Evolutionary conservation across 2,329 filamentous ascomycete genomes (phyloP), one percentile per base, ranked within the genome.

Genomic region (Pyrenochaeta sp.): DNA sequence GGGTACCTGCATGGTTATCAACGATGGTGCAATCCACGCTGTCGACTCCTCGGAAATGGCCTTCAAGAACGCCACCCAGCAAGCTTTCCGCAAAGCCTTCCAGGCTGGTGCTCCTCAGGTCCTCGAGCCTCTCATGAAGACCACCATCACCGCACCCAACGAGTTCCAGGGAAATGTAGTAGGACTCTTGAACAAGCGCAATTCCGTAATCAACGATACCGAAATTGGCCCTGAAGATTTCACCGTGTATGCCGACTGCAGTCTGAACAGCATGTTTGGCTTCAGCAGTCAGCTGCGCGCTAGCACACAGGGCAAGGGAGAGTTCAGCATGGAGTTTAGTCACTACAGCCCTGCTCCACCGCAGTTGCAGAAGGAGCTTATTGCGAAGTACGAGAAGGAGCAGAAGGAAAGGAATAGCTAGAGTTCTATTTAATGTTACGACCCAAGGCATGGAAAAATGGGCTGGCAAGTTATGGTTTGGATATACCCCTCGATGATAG

Each of bases 291-390:
- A 96, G 74, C 76, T 99, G 58, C 84, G 94, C 61, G 94, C 94
- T 10, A 89, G 92, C 15, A 97, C 92, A 2, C 94, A 99, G 77
- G 94, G 94, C 51, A 99, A 99, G 81, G 94, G 94, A 64, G 94
- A 99, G 77, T 99, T 96, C 69, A 88, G 83, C 64, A 97, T 99
- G 94, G 94, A 99, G 76, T 99, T 99, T 67, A 94, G 89, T 73
- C 94, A 97, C 77, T 99, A 99, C 66, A 85, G 89, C 38, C 81
- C 90, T 37, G 90, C 94, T 46, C 88, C 92, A 35, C 84, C 85
- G 62, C 92, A 97, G 69, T 72, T 97, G 72, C 94, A 99, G 87
- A 88, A 82, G 72, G 86, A 89, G 68, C 72, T 89, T 35, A 76
- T 89, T 28, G 79, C 82, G 17, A 86, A 87, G 72, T 80, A 87